Evolutionary conservation across 2,329 filamentous ascomycete genomes (phyloP).

Genomic region (Ceratocystis cacaofunesta): DNA sequence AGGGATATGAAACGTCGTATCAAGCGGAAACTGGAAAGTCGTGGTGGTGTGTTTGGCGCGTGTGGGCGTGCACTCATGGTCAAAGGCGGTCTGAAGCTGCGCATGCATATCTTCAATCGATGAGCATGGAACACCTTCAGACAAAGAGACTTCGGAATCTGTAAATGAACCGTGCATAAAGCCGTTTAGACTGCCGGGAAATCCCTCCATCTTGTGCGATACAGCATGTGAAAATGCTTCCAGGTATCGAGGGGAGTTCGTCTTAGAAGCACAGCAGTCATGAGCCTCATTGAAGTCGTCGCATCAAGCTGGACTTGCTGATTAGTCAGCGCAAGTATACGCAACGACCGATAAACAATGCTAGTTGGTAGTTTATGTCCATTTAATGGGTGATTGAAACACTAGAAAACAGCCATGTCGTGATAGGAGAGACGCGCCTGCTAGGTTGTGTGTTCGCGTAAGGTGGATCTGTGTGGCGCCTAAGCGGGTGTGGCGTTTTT

Average conservation of each 20-base stretch:
- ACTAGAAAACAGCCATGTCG: neutral
- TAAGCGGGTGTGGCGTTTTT: neutral
- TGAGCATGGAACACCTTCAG: conserved; percentile 19
- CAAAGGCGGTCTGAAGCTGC: conserved; percentile 30
- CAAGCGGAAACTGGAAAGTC: conserved; percentile 33
- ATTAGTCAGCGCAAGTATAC: neutral
- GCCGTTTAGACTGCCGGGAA: neutral
- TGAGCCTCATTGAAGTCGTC: neutral
- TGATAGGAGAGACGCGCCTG: neutral
- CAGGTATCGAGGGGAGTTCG: neutral
- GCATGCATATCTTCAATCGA: conserved; percentile 32
- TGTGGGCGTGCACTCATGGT: conserved; percentile 30
- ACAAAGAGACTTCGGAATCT: neutral
- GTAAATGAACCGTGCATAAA: neutral
- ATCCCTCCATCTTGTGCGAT: conserved; percentile 4
- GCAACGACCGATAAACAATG: neutral
- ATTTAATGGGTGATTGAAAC: neutral
- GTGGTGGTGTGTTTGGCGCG: conserved; percentile 36
- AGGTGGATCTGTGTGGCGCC: neutral
- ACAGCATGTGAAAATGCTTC: neutral
- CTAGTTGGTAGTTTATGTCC: neutral
- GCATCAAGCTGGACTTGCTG: neutral
- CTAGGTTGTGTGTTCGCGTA: neutral
- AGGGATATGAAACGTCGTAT: conserved; percentile 30
- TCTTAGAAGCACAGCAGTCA: neutral